A percentile compares a stretch with the other conserved stretches of the same genome.
Evolutionary conservation across 2,329 filamentous ascomycete species (phyloP).

Genomic region (Penicillium sp.): DNA sequence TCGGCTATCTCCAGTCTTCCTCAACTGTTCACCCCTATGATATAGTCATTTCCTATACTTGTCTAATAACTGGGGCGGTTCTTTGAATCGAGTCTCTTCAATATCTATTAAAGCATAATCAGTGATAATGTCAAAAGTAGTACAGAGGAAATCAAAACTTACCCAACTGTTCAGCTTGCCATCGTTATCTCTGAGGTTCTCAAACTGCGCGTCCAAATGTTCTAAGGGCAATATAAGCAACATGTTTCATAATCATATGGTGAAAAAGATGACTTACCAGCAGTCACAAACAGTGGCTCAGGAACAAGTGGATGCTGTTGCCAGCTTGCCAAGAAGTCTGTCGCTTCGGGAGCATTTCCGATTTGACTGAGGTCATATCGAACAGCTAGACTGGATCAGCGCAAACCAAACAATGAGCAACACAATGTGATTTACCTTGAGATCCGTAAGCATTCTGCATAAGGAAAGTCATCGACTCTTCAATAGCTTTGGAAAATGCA

Average conservation of each 20-base stretch:
- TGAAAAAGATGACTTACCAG: background rate
- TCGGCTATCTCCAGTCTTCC: no score
- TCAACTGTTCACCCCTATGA: no score
- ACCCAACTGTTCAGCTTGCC: background rate
- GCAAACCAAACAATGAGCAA: background rate
- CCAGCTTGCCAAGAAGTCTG: background rate
- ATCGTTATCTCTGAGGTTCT: background rate
- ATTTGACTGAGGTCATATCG: background rate
- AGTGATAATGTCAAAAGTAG: background rate
- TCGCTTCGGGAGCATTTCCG: background rate
- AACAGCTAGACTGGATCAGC: background rate
- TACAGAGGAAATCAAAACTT: background rate
- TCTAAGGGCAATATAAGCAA: background rate
- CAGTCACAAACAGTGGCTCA: background rate
- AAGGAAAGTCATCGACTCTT: background rate
- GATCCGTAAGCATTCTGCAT: background rate
- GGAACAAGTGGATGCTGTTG: background rate
- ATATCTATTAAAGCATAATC: background rate
- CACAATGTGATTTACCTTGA: background rate
- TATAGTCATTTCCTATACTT: no score
- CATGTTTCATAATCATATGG: background rate
- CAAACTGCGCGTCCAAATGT: background rate
- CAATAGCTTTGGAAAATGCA: background rate
- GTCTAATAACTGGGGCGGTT: background rate
- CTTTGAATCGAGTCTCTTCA: background rate